phyloP scores from a whole-genome alignment of 371 early-diverging fungal species.

The Apophysomyces elegans region DNA sequence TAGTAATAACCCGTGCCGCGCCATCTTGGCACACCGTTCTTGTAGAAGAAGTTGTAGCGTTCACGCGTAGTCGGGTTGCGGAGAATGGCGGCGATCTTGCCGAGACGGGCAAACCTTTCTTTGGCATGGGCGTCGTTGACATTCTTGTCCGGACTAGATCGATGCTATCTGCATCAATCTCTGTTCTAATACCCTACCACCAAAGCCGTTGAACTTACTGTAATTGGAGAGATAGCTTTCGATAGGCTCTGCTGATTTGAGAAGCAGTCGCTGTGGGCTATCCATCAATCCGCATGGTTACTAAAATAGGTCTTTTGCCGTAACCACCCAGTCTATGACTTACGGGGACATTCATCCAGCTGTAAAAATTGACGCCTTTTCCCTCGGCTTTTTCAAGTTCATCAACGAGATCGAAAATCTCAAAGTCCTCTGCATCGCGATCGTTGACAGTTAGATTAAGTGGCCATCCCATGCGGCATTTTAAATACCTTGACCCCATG shows the following conservation, averaged over 20 bases:
- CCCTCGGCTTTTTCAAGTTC: conserved; percentile 73
- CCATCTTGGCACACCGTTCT: conserved; percentile 90
- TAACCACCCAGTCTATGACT: conserved; percentile 37
- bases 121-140: conserved; percentile 52
- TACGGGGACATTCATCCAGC: conserved; percentile 43
- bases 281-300: neutral
- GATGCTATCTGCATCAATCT: neutral
- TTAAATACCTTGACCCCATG: conserved; percentile 4
- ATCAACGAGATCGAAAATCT: conserved; percentile 86
- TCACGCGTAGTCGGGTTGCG: conserved; percentile 69
- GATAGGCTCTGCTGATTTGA: conserved; percentile 86
- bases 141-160: conserved; percentile 78
- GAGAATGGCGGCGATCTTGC: conserved; percentile 71
- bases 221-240: conserved; percentile 88
- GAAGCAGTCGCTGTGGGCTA: conserved; percentile 68
- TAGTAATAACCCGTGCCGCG: conserved; percentile 85
- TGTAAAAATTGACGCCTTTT: conserved; percentile 64
- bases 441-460: neutral
- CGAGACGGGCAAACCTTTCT: conserved; percentile 70
- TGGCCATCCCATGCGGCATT: neutral
- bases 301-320: conserved; percentile 32
- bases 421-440: conserved; percentile 57
- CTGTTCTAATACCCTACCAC: neutral
- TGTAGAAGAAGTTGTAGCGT: conserved; percentile 83
- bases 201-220: conserved; percentile 68